These are phyloP conservation scores for Aspergillus homomorphus DNA, from an alignment of 495 filamentous ascomycete genomes.

Conservation along the genomic window DNA sequence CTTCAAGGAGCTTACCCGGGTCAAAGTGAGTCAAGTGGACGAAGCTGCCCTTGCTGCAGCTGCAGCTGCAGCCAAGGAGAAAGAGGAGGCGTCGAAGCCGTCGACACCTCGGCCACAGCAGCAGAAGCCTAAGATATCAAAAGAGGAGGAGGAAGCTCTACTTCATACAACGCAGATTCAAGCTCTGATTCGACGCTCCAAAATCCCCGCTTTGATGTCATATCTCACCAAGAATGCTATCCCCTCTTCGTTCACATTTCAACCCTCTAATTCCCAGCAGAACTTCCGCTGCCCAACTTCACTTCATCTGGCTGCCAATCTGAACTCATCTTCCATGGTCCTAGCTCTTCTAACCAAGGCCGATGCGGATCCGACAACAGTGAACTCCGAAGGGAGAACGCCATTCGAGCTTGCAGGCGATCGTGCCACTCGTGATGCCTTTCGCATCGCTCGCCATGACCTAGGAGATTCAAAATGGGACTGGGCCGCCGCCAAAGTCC, in stretches of 20 bases:
- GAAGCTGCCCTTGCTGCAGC: constrained; percentile 53
- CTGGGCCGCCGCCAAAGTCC: constrained; percentile 74
- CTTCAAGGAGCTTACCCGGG: constrained; percentile 86
- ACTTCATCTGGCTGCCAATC: constrained; percentile 79
- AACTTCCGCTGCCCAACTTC: constrained; percentile 84
- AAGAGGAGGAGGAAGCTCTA: constrained; percentile 75
- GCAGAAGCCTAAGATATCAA: constrained; percentile 58
- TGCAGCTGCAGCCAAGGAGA: constrained; percentile 42
- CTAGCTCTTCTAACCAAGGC: constrained; percentile 73
- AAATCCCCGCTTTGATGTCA: constrained; percentile 78
- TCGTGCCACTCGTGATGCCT: constrained; percentile 81
- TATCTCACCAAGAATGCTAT: constrained; percentile 75
- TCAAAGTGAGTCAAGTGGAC: constrained; percentile 76
- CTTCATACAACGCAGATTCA: constrained; percentile 85
- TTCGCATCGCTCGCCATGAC: constrained; percentile 79
- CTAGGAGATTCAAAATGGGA: constrained; percentile 75
- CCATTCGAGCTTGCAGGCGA: constrained; percentile 87
- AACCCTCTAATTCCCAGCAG: constrained; percentile 61
- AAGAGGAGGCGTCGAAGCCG: constrained; percentile 32
- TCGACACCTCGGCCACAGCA: constrained; percentile 42
- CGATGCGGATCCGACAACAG: constrained; percentile 66
- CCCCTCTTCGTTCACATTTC: constrained; percentile 66
- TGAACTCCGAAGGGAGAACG: constrained; percentile 65
- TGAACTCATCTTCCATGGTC: constrained; percentile 71
- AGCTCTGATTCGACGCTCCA: constrained; percentile 84